A percentile compares a stretch with the other conserved stretches of the same genome.
Conservation (phyloP, 2,329 filamentous ascomycete genomes). For the Aspergillus nomiae region DNA sequence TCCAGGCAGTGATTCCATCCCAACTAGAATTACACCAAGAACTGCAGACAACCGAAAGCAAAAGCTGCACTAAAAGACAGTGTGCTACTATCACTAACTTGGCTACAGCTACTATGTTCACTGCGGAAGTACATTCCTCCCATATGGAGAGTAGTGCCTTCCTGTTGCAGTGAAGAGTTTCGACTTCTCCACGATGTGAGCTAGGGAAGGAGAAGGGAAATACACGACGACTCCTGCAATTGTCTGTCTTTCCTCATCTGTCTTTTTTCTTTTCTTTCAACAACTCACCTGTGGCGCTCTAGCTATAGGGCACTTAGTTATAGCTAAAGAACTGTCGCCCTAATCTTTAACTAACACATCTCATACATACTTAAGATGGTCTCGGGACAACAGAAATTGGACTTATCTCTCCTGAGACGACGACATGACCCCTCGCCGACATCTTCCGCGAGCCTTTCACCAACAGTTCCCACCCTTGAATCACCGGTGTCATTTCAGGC, state of each 20-base stretch:
- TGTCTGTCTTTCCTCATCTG: not conserved
- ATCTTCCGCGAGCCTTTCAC: conserved; percentile 21
- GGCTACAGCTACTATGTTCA: not conserved
- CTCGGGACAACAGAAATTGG: conserved; percentile 17
- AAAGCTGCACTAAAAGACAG: too few species aligned
- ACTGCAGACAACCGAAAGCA: too few species aligned
- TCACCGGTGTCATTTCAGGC: conserved; percentile 23
- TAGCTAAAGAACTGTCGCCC: not conserved
- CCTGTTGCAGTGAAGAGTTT: not conserved
- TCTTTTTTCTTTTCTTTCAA: not conserved
- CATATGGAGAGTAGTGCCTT: not conserved
- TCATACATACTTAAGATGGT: conserved; percentile 7
- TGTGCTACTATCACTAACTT: not conserved
- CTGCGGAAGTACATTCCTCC: not conserved
- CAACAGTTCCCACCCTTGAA: conserved; percentile 22
- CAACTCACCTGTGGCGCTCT: not conserved
- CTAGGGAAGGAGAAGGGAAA: not conserved
- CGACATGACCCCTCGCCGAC: conserved; percentile 17
- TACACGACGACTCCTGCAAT: not conserved
- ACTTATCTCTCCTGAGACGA: conserved; percentile 21
- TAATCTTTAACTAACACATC: not conserved
- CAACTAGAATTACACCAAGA: too few species aligned
- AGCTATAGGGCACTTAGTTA: not conserved
- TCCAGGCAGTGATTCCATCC: too few species aligned
- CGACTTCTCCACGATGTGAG: not conserved